A percentile compares a stretch with the other conserved stretches of the same genome.
These are phyloP conservation scores for Castanospermum australe DNA, from an alignment of 306 rosid genomes.

Conservation along the genomic window DNA sequence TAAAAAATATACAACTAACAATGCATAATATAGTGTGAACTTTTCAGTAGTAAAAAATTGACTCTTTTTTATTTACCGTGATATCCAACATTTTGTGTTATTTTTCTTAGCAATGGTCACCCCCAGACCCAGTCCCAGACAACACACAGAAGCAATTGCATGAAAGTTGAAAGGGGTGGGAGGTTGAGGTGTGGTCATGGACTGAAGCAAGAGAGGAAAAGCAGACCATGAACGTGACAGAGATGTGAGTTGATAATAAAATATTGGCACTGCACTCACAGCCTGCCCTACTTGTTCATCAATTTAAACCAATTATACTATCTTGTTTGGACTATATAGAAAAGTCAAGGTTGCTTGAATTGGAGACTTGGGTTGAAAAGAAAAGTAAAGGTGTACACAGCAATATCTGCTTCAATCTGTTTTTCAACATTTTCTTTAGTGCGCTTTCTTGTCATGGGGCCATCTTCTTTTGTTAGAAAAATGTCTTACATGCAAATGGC, in stretches of 20 bases:
- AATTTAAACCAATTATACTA: conserved; percentile 9
- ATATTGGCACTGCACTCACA: not conserved
- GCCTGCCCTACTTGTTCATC: not conserved
- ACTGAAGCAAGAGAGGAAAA: conserved; percentile 28
- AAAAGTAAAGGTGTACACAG: too few relatives aligned
- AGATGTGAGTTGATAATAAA: conserved; percentile 4
- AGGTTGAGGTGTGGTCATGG: conserved; percentile 28
- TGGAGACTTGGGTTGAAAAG: not conserved
- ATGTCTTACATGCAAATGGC: conserved; percentile 64
- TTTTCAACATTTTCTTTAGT: conserved; percentile 43
- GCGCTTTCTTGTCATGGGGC: conserved; percentile 61
- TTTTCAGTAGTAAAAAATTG: too few relatives aligned
- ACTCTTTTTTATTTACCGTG: too few relatives aligned
- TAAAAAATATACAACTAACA: too few relatives aligned
- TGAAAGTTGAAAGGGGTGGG: conserved; percentile 17
- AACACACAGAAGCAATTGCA: too few relatives aligned
- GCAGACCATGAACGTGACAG: conserved; percentile 34
- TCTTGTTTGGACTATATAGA: conserved; percentile 9
- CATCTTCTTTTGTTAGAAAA: conserved; percentile 39
- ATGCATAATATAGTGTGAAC: too few relatives aligned
- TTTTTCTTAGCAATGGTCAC: too few relatives aligned
- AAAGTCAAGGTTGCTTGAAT: conserved; percentile 44
- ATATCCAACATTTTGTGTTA: too few relatives aligned
- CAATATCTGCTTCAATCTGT: conserved; percentile 28
- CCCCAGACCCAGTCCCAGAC: too few relatives aligned